phyloP scores from a whole-genome alignment of 495 filamentous ascomycete genomes.

The Lasiosphaeria miniovina region DNA sequence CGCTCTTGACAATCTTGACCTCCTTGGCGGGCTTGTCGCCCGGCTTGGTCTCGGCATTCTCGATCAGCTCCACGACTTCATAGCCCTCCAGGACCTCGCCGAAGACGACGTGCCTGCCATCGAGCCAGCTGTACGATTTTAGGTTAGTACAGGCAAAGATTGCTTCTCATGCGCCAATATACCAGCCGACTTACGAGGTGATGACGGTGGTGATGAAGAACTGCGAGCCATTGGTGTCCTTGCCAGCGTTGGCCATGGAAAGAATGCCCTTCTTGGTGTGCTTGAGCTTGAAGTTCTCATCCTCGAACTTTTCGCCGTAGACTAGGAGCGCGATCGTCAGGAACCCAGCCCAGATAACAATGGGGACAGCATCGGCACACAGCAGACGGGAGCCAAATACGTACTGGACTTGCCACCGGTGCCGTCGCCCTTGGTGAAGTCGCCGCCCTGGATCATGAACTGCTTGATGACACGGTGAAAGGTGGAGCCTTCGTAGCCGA shows the following conservation, averaged over 20 bases:
- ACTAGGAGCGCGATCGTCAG: constrained; percentile 41
- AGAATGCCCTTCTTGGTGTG: constrained; percentile 58
- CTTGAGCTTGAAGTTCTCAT: constrained; percentile 99
- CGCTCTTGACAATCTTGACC: constrained; percentile 91
- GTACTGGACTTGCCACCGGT: constrained; percentile 91
- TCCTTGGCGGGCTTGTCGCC: constrained; percentile 69
- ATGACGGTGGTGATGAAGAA: constrained; percentile 94
- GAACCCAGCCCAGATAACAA: not conserved
- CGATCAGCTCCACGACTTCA: constrained; percentile 84
- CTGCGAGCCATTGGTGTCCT: constrained; percentile 97
- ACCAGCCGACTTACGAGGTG: constrained; percentile 61
- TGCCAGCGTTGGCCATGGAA: constrained; percentile 96
- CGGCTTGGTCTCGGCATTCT: constrained; percentile 66
- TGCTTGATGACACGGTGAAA: constrained; percentile 99
- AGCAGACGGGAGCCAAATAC: constrained; percentile 20
- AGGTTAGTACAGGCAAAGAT: constrained; percentile 21
- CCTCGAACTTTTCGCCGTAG: constrained; percentile 90
- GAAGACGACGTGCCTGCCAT: constrained; percentile 87
- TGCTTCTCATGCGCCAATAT: not conserved
- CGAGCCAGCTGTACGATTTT: constrained; percentile 63
- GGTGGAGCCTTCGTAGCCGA: constrained; percentile 87
- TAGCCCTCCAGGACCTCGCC: constrained; percentile 90
- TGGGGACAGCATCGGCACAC: not conserved
- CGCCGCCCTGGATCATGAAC: constrained; percentile 99
- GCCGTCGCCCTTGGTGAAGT: constrained; percentile 95